Conservation (phyloP, 2,329 filamentous ascomycete species). For the Colletotrichum aenigma region DNA sequence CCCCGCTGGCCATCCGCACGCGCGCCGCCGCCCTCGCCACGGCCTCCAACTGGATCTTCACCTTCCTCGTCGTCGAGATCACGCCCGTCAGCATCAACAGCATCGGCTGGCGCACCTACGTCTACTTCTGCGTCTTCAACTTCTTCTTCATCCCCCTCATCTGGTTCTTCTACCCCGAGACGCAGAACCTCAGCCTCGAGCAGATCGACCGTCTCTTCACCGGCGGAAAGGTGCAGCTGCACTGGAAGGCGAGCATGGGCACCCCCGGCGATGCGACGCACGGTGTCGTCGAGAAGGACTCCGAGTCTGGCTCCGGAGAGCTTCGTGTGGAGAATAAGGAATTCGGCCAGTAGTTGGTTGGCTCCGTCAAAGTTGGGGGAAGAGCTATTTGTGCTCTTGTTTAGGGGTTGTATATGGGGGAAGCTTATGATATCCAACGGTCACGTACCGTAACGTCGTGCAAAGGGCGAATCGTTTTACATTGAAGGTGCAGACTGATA, state of each 20-base stretch:
- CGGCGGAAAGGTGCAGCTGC: slow-evolving; percentile 31
- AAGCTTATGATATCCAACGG: neutral
- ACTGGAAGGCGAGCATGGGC: slow-evolving; percentile 36
- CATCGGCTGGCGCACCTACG: slow-evolving; percentile 41
- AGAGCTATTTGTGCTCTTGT: neutral
- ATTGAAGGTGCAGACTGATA: neutral
- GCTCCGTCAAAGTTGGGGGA: no score
- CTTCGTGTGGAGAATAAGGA: slow-evolving; percentile 18
- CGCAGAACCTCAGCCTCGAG: slow-evolving; percentile 50
- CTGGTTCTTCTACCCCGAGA: slow-evolving; percentile 55
- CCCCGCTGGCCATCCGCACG: slow-evolving; percentile 41
- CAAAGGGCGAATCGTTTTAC: neutral
- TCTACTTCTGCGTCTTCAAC: slow-evolving; percentile 42
- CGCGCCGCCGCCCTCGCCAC: slow-evolving; percentile 41
- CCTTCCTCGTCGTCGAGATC: slow-evolving; percentile 41
- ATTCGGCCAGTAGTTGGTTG: neutral
- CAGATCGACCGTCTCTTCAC: slow-evolving; percentile 49
- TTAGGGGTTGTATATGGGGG: neutral
- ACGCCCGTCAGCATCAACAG: slow-evolving; percentile 39
- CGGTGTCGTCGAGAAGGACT: slow-evolving; percentile 2
- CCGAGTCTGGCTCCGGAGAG: slow-evolving; percentile 7
- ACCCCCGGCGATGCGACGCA: slow-evolving; percentile 27
- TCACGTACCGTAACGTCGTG: neutral
- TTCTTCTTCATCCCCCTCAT: slow-evolving; percentile 44
- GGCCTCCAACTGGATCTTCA: slow-evolving; percentile 39